Evolutionary conservation across 495 filamentous ascomycete species (phyloP).

Genomic region (Lentithecium fluviatile): DNA sequence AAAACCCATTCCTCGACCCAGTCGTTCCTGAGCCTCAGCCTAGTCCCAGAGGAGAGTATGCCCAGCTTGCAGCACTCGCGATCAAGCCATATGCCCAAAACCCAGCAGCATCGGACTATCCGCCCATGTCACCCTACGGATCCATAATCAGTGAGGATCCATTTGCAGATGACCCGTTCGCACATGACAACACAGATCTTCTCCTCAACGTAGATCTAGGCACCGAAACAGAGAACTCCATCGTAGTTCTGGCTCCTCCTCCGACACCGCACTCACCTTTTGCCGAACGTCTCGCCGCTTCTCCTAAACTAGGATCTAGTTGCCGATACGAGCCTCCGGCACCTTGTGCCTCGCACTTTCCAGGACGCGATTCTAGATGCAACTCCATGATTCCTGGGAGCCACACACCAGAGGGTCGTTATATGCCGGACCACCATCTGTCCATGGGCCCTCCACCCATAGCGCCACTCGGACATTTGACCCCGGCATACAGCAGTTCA

Average conservation of each 20-base stretch:
- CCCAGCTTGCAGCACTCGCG: conserved; percentile 8
- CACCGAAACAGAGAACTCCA: conserved; percentile 24
- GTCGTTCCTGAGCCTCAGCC: conserved; percentile 6
- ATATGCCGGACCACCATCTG: neutral
- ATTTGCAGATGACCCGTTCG: conserved; percentile 15
- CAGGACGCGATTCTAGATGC: neutral
- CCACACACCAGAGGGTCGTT: neutral
- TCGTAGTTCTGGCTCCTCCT: conserved; percentile 20
- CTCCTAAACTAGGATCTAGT: neutral
- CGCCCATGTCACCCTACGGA: conserved; percentile 28
- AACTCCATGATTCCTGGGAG: neutral
- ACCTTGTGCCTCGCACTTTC: neutral
- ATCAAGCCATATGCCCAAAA: conserved; percentile 20
- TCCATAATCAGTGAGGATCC: conserved; percentile 3
- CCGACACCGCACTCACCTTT: conserved; percentile 13
- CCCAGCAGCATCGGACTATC: conserved; percentile 16
- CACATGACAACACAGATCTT: conserved; percentile 15
- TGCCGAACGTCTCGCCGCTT: neutral
- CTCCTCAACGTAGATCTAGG: conserved; percentile 20
- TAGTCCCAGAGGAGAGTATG: conserved; percentile 5
- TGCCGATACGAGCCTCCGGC: neutral
- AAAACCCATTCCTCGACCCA: conserved; percentile 21
- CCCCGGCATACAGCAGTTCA: neutral
- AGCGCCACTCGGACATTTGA: neutral
- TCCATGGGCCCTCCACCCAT: neutral